Conservation (phyloP, 352 stramenopile species). For the Blastocystis sp. region DNA sequence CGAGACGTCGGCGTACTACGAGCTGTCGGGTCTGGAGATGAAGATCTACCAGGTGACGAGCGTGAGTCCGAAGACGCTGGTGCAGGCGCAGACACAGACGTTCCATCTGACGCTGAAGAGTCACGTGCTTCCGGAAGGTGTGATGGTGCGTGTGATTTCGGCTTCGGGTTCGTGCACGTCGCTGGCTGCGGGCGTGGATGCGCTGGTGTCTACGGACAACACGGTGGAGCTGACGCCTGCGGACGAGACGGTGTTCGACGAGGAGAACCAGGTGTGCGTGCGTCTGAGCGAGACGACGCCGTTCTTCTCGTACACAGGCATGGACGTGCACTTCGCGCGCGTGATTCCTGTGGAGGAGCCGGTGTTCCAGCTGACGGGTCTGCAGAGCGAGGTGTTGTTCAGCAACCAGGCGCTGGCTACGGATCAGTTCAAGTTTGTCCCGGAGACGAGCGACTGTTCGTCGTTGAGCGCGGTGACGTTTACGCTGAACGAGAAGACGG, state of each 20-base stretch:
- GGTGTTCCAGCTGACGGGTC: not conserved
- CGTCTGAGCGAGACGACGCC: not conserved
- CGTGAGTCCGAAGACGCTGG: constrained; percentile 1
- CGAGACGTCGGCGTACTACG: not conserved
- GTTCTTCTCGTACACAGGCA: constrained; percentile 15
- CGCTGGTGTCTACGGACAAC: not conserved
- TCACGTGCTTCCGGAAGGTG: not conserved
- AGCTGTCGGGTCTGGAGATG: not conserved
- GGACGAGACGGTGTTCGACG: constrained; percentile 17
- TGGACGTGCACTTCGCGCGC: constrained; percentile 19
- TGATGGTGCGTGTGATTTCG: constrained; percentile 27
- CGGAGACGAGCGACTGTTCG: not conserved
- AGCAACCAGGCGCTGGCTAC: not conserved
- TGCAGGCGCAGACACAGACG: constrained; percentile 34
- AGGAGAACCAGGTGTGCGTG: constrained; percentile 36
- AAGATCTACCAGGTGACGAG: not conserved
- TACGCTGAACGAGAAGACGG: constrained; percentile 6
- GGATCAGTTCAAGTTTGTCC: constrained; percentile 19
- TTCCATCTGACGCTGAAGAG: not conserved
- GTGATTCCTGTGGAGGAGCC: constrained; percentile 20
- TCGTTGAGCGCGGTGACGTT: not conserved
- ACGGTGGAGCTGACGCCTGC: constrained; percentile 17
- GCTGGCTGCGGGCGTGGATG: constrained; percentile 1
- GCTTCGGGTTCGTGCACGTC: constrained; percentile 6
- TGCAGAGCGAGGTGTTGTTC: not conserved